Conservation (phyloP, 345 rosid genomes). For the Angophora floribunda region DNA sequence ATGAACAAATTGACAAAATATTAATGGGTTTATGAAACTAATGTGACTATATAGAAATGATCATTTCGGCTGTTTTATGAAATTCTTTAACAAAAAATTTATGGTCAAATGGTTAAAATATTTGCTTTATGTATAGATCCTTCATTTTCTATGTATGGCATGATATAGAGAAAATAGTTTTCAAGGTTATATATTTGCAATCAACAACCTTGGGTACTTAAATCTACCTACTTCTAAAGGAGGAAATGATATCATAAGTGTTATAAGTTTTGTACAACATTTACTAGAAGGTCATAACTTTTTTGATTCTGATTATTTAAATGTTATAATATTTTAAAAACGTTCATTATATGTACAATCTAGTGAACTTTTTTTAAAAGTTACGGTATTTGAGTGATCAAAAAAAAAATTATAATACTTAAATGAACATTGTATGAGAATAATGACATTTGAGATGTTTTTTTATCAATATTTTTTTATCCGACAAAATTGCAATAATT, state of each 20-base stretch:
- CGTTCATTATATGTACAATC: too few species aligned
- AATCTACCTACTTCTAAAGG: not conserved
- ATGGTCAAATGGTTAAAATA: not conserved
- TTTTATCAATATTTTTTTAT: not conserved
- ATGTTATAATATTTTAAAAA: too few species aligned
- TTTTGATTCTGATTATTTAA: too few species aligned
- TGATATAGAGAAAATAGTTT: not conserved
- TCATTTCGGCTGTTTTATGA: not conserved
- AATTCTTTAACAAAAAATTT: not conserved
- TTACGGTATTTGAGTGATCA: rapidly evolving
- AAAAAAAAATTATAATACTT: too few species aligned
- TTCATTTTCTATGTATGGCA: not conserved
- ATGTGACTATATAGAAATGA: not conserved
- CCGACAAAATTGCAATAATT: not conserved
- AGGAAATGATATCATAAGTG: too few species aligned
- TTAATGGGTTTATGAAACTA: not conserved
- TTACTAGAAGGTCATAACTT: too few species aligned
- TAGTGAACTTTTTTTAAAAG: too few species aligned
- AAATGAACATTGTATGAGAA: too few species aligned
- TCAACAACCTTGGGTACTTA: not conserved
- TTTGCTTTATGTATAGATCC: not conserved
- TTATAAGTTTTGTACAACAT: rapidly evolving
- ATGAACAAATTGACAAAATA: not conserved
- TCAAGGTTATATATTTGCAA: not conserved
- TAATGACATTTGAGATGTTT: too few species aligned